Evolutionary conservation across 2,329 filamentous ascomycete genomes (phyloP).

Genomic region (Paecilomyces niveus): DNA sequence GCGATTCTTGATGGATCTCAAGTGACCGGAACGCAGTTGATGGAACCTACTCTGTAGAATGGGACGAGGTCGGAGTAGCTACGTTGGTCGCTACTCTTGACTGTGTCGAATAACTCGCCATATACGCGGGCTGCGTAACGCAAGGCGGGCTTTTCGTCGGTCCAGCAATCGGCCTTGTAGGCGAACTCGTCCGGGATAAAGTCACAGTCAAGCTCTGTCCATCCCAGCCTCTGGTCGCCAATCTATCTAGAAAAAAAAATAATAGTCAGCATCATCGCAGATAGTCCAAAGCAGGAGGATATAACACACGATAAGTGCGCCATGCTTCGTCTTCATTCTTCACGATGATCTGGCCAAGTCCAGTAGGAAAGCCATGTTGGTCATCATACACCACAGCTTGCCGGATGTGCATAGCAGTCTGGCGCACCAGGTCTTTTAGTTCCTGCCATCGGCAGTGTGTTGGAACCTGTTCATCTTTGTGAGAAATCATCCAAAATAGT

Average conservation of each 20-base stretch:
- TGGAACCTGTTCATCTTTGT: conserved; percentile 25
- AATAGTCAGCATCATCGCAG: not conserved
- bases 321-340: conserved; percentile 40
- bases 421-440: conserved; percentile 37
- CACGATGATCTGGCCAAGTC: conserved; percentile 38
- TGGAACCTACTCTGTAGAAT: not conserved
- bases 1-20: not conserved
- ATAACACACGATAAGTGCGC: conserved; percentile 34
- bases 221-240: conserved; percentile 37
- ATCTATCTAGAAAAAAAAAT: conserved; percentile 24
- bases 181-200: conserved; percentile 31
- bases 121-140: conserved; percentile 19
- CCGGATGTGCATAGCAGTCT: conserved; percentile 37
- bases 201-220: conserved; percentile 37
- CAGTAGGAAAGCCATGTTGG: conserved; percentile 34
- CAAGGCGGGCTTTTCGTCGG: conserved; percentile 32
- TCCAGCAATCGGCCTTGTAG: conserved; percentile 35
- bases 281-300: not conserved
- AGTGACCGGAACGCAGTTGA: not conserved
- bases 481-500: conserved; percentile 5
- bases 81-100: conserved; percentile 11
- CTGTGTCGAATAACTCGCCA: conserved; percentile 26
- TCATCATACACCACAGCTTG: conserved; percentile 40
- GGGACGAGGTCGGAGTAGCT: not conserved
- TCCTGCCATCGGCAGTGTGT: conserved; percentile 39